phyloP scores from a whole-genome alignment of 2,329 filamentous ascomycete genomes.

The Penicillium oxalicum region DNA sequence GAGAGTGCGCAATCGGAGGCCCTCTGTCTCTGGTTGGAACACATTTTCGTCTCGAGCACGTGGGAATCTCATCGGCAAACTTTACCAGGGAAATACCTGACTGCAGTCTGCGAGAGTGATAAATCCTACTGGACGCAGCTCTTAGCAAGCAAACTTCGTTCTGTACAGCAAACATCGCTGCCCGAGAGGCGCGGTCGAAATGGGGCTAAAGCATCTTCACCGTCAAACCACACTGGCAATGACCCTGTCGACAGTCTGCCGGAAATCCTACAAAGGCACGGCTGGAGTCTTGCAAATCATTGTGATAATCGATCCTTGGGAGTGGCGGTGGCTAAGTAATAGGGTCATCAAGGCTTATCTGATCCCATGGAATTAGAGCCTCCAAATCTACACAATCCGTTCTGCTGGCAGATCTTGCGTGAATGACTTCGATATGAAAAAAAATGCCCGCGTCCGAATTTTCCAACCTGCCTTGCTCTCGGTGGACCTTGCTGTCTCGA shows the following conservation, averaged over 20 bases:
- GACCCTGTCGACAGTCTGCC: conserved; percentile 18
- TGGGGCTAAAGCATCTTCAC: conserved; percentile 1
- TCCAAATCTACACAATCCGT: too few species aligned
- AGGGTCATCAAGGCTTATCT: too few species aligned
- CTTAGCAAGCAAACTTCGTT: conserved; percentile 17
- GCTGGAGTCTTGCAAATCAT: conserved; percentile 26
- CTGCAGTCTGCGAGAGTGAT: conserved; percentile 27
- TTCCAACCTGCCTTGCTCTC: too few species aligned
- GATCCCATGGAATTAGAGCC: too few species aligned
- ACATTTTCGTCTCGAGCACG: conserved; percentile 38
- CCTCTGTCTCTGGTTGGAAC: conserved; percentile 45
- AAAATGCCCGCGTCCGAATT: too few species aligned
- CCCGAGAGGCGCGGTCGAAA: background rate
- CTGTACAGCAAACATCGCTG: conserved; percentile 1
- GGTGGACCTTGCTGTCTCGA: too few species aligned
- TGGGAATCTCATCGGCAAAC: conserved; percentile 31
- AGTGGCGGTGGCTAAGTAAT: conserved; percentile 18
- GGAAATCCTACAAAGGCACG: conserved; percentile 20
- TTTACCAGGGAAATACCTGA: conserved; percentile 30
- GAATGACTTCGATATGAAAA: too few species aligned
- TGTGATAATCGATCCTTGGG: conserved; percentile 33
- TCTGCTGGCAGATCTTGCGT: too few species aligned
- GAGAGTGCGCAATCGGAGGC: conserved; percentile 37
- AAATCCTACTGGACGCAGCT: conserved; percentile 30
- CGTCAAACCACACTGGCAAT: background rate